Percentiles rank a stretch among this genome's conserved stretches.
Conservation (phyloP, 495 filamentous ascomycete species). For the Xylaria venustula region DNA sequence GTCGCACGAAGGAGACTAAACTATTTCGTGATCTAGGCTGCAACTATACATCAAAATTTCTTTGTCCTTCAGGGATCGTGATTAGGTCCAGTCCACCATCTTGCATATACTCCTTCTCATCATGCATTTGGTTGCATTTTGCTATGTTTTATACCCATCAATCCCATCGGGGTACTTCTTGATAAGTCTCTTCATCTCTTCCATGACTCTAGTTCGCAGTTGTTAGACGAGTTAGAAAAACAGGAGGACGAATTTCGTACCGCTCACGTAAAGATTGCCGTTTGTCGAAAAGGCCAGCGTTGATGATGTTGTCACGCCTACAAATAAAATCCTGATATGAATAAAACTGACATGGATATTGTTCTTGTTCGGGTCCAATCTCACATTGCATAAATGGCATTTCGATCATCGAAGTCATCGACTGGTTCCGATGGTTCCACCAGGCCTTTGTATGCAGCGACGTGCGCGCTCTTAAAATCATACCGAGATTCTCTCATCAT, state of each 20-base stretch:
- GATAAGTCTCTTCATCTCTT: neutral
- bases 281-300: neutral
- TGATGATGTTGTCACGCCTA: conserved; percentile 14
- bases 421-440: conserved; percentile 16
- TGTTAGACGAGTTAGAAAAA: neutral
- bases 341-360: neutral
- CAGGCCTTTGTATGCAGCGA: conserved; percentile 12
- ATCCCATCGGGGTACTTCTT: neutral
- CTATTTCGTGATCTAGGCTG: no score
- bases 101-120: no score
- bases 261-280: neutral
- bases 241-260: neutral
- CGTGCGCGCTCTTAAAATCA: conserved; percentile 11
- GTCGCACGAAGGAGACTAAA: no score
- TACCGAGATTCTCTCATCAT: conserved; percentile 18
- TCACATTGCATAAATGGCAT: conserved; percentile 21
- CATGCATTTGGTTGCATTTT: no score
- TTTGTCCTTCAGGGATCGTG: no score
- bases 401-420: conserved; percentile 21
- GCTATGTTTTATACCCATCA: neutral
- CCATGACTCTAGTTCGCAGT: neutral
- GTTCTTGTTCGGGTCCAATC: neutral
- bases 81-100: no score
- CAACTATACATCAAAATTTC: no score
- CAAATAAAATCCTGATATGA: no score